Evolutionary conservation across 2,329 filamentous ascomycete genomes (phyloP).

Genomic region (Claviceps maximensis): DNA sequence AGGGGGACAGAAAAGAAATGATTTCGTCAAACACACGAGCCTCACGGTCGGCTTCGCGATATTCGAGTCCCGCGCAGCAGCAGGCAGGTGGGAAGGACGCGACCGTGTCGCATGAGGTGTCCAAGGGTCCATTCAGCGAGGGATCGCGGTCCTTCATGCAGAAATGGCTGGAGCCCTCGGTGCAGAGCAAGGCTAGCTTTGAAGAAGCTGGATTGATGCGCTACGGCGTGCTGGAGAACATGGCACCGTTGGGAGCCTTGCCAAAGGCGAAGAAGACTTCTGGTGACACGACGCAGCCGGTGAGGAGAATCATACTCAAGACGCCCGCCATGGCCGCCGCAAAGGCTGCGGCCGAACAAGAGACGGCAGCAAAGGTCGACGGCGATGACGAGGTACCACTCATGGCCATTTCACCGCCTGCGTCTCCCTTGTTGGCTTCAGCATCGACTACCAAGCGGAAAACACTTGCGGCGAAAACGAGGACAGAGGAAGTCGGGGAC

Average conservation of each 20-base stretch:
- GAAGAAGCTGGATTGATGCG: slow-evolving; percentile 63
- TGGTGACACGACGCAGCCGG: slow-evolving; percentile 15
- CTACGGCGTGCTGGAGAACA: slow-evolving; percentile 66
- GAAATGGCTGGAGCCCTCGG: slow-evolving; percentile 44
- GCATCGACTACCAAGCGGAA: slow-evolving; percentile 12
- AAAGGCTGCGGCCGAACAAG: slow-evolving; percentile 13
- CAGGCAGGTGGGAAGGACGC: slow-evolving; percentile 10
- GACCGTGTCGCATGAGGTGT: slow-evolving; percentile 23
- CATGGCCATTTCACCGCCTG: slow-evolving; percentile 5
- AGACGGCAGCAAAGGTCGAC: slow-evolving; percentile 9
- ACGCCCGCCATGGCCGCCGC: slow-evolving; percentile 18
- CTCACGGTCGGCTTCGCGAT: slow-evolving; percentile 36
- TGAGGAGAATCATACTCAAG: slow-evolving; percentile 34
- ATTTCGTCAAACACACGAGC: slow-evolving; percentile 33
- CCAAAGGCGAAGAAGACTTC: slow-evolving; percentile 41
- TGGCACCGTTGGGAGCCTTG: slow-evolving; percentile 66
- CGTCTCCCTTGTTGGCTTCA: slow-evolving; percentile 11
- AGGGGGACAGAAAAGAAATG: slow-evolving; percentile 16
- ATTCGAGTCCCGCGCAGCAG: slow-evolving; percentile 37
- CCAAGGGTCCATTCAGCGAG: slow-evolving; percentile 22
- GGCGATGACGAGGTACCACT: slow-evolving; percentile 11
- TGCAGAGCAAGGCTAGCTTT: slow-evolving; percentile 55
- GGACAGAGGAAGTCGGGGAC: slow-evolving; percentile 24
- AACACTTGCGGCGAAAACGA: slow-evolving; percentile 11
- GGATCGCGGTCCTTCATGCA: slow-evolving; percentile 37